Percentiles rank a stretch among this genome's conserved stretches.
Evolutionary conservation across 1,284 basidiomycete species (phyloP).

Genomic region (Rhodotorula mucilaginosa): DNA sequence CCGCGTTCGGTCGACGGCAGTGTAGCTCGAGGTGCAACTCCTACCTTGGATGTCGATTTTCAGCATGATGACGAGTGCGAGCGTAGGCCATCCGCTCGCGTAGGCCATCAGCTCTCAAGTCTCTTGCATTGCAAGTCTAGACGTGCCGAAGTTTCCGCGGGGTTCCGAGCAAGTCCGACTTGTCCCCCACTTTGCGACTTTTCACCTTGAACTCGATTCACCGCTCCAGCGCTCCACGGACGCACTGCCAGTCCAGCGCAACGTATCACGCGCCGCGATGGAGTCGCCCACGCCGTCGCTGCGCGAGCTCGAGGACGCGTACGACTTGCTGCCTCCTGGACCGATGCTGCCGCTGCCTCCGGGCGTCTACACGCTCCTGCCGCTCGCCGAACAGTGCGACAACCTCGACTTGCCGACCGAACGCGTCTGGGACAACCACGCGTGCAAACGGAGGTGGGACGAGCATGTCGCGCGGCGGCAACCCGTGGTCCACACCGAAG

Average conservation of each 20-base stretch:
- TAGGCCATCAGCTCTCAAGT: too few species aligned
- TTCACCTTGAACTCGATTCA: too few species aligned
- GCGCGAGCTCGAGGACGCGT: background rate
- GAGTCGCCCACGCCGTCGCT: background rate
- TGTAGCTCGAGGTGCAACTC: too few species aligned
- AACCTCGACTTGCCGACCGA: conserved; percentile 35
- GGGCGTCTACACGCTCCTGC: conserved; percentile 39
- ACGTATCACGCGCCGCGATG: background rate
- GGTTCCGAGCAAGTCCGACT: too few species aligned
- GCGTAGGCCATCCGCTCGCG: too few species aligned
- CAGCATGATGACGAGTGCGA: too few species aligned
- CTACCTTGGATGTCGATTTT: too few species aligned
- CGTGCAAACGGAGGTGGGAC: conserved; percentile 18
- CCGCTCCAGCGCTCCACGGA: too few species aligned
- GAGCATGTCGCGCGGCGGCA: conserved; percentile 1
- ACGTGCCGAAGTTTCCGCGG: too few species aligned
- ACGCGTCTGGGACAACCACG: conserved; percentile 24
- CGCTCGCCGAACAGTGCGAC: conserved; percentile 38
- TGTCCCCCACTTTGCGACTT: too few species aligned
- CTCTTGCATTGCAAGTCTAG: too few species aligned
- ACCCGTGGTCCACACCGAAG: background rate
- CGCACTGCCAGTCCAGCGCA: too few species aligned
- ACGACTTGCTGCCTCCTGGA: background rate
- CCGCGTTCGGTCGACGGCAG: background rate
- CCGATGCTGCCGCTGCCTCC: conserved; percentile 27